Conservation (phyloP, 2,329 filamentous ascomycete species). For the Monosporascus sp. region DNA sequence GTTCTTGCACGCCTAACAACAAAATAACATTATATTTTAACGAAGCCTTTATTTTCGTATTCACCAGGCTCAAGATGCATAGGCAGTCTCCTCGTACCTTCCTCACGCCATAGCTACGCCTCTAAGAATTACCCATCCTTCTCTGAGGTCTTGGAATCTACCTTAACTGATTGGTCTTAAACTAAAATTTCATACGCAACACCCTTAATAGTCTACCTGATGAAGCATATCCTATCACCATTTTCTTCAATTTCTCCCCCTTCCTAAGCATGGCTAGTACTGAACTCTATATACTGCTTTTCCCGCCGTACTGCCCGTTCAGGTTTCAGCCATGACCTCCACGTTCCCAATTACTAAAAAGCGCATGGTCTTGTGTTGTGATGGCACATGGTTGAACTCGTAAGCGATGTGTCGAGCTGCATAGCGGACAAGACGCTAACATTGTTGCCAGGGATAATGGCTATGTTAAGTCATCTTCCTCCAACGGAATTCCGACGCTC, state of each 20-base stretch:
- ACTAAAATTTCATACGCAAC: too few species aligned
- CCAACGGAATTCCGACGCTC: conserved; percentile 32
- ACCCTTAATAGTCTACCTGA: too few species aligned
- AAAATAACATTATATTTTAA: too few species aligned
- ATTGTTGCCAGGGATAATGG: conserved; percentile 34
- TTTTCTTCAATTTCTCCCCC: neutral
- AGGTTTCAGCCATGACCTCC: neutral
- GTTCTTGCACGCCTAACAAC: too few species aligned
- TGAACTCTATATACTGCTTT: neutral
- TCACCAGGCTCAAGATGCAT: too few species aligned
- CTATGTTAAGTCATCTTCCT: conserved; percentile 33
- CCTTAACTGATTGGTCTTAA: too few species aligned
- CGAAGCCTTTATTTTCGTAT: too few species aligned
- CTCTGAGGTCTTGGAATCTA: too few species aligned
- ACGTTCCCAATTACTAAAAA: conserved; percentile 25
- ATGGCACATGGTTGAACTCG: conserved; percentile 51
- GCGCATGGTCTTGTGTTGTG: conserved; percentile 46
- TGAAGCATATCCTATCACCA: too few species aligned
- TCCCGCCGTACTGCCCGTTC: neutral
- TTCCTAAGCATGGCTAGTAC: neutral
- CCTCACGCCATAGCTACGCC: too few species aligned
- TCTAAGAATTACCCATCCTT: too few species aligned
- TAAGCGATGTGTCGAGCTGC: conserved; percentile 6
- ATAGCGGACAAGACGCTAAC: conserved; percentile 5
- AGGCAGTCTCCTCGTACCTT: too few species aligned